Conservation (phyloP, 345 rosid species). For the Erucastrum elatum region DNA sequence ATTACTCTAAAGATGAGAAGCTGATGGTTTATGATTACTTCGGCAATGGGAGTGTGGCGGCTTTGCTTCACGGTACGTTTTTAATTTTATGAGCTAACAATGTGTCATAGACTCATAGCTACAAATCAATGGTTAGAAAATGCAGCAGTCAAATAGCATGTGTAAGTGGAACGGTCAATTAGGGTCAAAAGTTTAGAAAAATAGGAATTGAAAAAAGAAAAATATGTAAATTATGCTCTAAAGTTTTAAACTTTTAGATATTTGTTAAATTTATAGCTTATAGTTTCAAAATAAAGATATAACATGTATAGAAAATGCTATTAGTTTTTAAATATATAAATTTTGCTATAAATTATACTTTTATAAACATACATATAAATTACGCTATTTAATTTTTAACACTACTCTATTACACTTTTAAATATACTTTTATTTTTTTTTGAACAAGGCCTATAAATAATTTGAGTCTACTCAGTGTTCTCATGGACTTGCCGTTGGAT, state of each 20-base stretch:
- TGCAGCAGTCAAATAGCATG: no score
- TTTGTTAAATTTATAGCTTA: not conserved
- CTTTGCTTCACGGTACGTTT: slow-evolving; percentile 76
- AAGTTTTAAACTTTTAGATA: no score
- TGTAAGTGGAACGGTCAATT: no score
- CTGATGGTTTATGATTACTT: slow-evolving; percentile 85
- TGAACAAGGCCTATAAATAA: no score
- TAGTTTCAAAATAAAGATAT: not conserved
- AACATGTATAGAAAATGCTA: not conserved
- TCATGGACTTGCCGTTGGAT: not conserved
- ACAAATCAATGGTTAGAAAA: not conserved
- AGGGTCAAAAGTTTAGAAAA: no score
- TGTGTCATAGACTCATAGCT: not conserved
- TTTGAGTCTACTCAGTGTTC: not conserved
- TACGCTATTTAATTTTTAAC: no score
- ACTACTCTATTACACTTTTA: not conserved
- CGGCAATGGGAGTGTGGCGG: slow-evolving; percentile 69
- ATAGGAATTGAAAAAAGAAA: not conserved
- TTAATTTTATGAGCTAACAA: not conserved
- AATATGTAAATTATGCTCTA: not conserved
- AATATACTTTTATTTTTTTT: no score
- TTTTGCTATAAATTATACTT: no score
- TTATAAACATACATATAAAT: no score
- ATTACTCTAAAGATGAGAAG: slow-evolving; percentile 93
- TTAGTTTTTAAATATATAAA: no score